phyloP scores from a whole-genome alignment of 768 basidiomycete species.

The Leccinum incarnatum region DNA sequence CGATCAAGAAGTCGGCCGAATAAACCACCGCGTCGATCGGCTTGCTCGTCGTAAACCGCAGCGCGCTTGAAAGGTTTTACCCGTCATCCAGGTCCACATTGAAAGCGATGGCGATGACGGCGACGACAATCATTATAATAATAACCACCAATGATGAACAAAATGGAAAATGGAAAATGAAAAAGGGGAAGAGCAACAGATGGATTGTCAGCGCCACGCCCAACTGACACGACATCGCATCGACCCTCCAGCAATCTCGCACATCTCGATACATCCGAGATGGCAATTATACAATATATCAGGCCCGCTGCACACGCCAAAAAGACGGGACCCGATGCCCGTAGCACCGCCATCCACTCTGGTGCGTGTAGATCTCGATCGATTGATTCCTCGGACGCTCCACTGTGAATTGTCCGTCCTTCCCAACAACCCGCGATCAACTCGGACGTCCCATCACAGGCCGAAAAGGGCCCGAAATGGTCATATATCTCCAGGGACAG shows the following conservation, averaged over 20 bases:
- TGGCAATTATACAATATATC: background rate
- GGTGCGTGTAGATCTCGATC: constrained; percentile 17
- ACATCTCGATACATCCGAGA: constrained; percentile 8
- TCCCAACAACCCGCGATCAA: constrained; percentile 10
- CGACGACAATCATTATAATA: background rate
- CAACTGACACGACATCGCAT: background rate
- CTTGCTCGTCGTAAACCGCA: constrained; percentile 32
- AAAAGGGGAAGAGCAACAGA: background rate
- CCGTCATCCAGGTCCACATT: background rate
- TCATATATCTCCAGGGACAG: background rate
- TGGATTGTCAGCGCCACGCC: constrained; percentile 1
- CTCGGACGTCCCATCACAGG: background rate
- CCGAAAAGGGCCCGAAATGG: background rate
- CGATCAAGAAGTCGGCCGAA: constrained; percentile 51
- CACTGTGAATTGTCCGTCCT: background rate
- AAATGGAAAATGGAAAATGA: background rate
- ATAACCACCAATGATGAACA: background rate
- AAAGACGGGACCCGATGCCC: background rate
- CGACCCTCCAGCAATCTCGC: constrained; percentile 1
- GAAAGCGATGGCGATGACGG: background rate
- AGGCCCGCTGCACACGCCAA: background rate
- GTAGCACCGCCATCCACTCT: constrained; percentile 14
- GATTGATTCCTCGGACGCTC: constrained; percentile 11
- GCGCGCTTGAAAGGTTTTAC: constrained; percentile 14
- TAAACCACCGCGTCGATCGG: constrained; percentile 37